A percentile compares a stretch with the other conserved stretches of the same genome.
These are phyloP conservation scores for Beauveria medogensis DNA, from an alignment of 2,329 filamentous ascomycete genomes.

Conservation along the genomic window DNA sequence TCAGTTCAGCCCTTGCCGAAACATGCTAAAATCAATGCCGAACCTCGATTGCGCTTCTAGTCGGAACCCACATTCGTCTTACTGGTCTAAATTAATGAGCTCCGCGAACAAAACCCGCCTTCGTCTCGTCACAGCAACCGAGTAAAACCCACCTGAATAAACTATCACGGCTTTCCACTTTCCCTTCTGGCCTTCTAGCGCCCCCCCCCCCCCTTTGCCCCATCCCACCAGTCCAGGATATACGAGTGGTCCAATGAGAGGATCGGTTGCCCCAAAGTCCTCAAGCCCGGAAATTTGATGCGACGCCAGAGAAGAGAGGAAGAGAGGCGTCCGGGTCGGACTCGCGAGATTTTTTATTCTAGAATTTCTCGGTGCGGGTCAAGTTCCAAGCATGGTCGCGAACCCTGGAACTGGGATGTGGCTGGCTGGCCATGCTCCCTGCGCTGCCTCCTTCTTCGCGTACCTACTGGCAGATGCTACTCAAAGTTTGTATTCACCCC, in stretches of 20 bases:
- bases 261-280: background rate
- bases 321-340: background rate
- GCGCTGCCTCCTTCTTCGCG: too few species aligned
- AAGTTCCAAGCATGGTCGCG: background rate
- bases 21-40: background rate
- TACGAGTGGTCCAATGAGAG: background rate
- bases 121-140: too few species aligned
- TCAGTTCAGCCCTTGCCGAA: background rate
- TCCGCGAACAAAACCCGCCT: too few species aligned
- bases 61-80: background rate
- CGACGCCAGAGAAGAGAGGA: background rate
- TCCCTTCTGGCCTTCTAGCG: background rate
- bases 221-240: background rate
- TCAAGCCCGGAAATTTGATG: conserved; percentile 8
- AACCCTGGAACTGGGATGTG: background rate
- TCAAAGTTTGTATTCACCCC: background rate
- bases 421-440: background rate
- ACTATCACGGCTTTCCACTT: background rate
- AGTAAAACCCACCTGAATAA: too few species aligned
- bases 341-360: background rate
- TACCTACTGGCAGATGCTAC: too few species aligned
- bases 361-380: conserved; percentile 5
- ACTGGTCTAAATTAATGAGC: too few species aligned
- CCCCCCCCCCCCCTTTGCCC: background rate
- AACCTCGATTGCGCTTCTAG: background rate